phyloP scores from a whole-genome alignment of 2,329 filamentous ascomycete species.

The Stachybotrys chlorohalonatus region DNA sequence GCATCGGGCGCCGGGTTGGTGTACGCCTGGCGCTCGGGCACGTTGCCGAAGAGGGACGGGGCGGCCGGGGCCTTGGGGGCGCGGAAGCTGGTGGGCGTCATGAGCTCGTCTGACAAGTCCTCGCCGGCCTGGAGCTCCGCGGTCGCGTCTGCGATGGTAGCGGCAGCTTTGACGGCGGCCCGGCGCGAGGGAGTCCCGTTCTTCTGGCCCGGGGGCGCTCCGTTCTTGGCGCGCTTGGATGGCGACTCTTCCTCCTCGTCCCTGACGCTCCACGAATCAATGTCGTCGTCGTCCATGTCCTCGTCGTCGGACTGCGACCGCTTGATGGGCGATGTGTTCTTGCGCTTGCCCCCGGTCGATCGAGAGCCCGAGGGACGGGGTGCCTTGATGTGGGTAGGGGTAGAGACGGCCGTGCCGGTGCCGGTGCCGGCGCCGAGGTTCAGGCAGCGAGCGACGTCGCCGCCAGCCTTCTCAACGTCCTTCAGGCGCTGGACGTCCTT shows the following conservation, averaged over 20 bases:
- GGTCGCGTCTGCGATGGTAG: conserved; percentile 21
- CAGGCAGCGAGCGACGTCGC: conserved; percentile 34
- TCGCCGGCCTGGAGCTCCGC: conserved; percentile 18
- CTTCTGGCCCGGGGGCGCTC: conserved; percentile 12
- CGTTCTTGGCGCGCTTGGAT: conserved; percentile 21
- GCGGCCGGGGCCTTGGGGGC: not conserved
- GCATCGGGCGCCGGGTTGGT: not conserved
- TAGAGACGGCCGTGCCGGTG: conserved; percentile 10
- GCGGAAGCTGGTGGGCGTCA: not conserved
- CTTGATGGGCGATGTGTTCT: conserved; percentile 14
- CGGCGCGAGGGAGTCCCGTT: conserved; percentile 17
- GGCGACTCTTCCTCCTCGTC: conserved; percentile 24
- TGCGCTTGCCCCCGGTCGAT: conserved; percentile 9
- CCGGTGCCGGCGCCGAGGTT: conserved; percentile 14
- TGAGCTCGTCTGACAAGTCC: conserved; percentile 3
- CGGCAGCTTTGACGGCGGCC: conserved; percentile 21
- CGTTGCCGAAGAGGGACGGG: conserved; percentile 12
- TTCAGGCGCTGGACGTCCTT: conserved; percentile 39
- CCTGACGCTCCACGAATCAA: conserved; percentile 16
- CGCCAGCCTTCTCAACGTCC: conserved; percentile 31
- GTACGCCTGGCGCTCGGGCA: not conserved
- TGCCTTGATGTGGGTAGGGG: conserved; percentile 8
- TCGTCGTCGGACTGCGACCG: conserved; percentile 15
- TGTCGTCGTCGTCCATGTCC: conserved; percentile 15
- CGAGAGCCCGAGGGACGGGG: conserved; percentile 12